Conservation (phyloP, 2,329 filamentous ascomycete genomes). For the Aspergillus latus region DNA sequence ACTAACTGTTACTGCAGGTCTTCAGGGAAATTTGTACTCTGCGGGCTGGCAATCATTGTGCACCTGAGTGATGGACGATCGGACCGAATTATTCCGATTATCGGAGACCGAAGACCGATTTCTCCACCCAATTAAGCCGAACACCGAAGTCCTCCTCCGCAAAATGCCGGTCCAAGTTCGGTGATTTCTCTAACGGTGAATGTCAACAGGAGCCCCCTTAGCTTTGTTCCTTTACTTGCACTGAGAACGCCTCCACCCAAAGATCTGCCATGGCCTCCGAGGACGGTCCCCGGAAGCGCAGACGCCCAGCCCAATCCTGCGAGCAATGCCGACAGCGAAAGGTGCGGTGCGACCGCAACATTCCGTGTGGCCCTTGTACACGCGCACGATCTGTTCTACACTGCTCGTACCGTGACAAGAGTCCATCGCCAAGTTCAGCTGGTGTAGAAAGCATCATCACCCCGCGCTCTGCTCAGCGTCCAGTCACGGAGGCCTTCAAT, state of each 20-base stretch:
- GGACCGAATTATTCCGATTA: background rate
- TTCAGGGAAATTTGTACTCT: too few species aligned
- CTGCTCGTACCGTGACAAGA: conserved; percentile 26
- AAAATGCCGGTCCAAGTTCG: background rate
- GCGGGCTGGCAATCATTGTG: too few species aligned
- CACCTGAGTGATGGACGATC: too few species aligned
- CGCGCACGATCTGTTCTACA: conserved; percentile 21
- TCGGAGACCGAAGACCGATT: too few species aligned
- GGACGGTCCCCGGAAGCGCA: conserved; percentile 25
- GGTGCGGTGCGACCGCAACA: conserved; percentile 29
- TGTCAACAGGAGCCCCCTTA: too few species aligned
- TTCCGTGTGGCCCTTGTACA: conserved; percentile 30
- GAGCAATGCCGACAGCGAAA: conserved; percentile 33
- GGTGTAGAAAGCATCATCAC: background rate
- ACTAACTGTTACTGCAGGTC: too few species aligned
- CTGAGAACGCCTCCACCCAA: background rate
- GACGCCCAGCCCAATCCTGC: conserved; percentile 29
- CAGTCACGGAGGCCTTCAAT: conserved; percentile 1
- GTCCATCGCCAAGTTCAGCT: background rate
- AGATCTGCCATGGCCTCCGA: background rate
- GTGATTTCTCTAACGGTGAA: background rate
- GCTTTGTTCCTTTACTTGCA: too few species aligned
- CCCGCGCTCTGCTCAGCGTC: conserved; percentile 5
- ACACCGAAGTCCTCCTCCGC: background rate
- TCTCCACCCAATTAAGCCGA: background rate